phyloP scores from a whole-genome alignment of 1,139 yeast genomes.

The Hanseniaspora gamundiae region DNA sequence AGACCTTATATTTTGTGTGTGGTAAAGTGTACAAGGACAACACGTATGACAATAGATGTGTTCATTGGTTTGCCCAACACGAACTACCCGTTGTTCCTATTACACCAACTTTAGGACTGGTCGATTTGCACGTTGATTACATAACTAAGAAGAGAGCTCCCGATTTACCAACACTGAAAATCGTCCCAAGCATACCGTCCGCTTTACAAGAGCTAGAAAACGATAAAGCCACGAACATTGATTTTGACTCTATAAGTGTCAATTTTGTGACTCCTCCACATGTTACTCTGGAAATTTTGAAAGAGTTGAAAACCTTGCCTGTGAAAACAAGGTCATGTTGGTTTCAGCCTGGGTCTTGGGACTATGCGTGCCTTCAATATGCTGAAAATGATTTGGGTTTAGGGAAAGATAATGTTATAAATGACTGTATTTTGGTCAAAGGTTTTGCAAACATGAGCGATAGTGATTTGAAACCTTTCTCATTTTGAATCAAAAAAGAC shows the following conservation, averaged over 20 bases:
- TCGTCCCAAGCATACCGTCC: slow-evolving; percentile 6
- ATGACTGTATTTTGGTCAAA: slow-evolving; percentile 10
- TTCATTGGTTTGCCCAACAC: slow-evolving; percentile 12
- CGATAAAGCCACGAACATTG: not conserved
- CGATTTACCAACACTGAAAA: slow-evolving; percentile 2
- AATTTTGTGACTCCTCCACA: slow-evolving; percentile 11
- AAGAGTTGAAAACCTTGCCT: slow-evolving; percentile 4
- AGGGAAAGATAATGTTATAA: slow-evolving; percentile 8
- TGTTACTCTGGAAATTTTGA: slow-evolving; percentile 8
- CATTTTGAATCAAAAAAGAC: not conserved
- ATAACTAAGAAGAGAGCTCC: slow-evolving; percentile 1
- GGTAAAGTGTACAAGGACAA: slow-evolving; percentile 11
- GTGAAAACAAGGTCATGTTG: slow-evolving; percentile 7
- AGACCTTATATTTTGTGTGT: slow-evolving; percentile 11
- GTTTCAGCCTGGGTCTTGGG: slow-evolving; percentile 14
- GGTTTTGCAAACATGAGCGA: slow-evolving; percentile 6
- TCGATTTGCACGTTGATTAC: slow-evolving; percentile 7
- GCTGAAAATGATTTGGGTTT: slow-evolving; percentile 7
- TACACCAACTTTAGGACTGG: slow-evolving; percentile 10
- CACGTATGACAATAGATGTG: slow-evolving; percentile 10
- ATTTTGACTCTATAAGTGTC: slow-evolving; percentile 10
- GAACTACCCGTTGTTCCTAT: slow-evolving; percentile 10
- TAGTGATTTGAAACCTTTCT: slow-evolving; percentile 3
- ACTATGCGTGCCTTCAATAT: slow-evolving; percentile 8
- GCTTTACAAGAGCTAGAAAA: slow-evolving; percentile 5